Percentiles rank a stretch among this genome's conserved stretches.
Evolutionary conservation across 495 filamentous ascomycete species (phyloP).

Genomic region (Podospora comata): DNA sequence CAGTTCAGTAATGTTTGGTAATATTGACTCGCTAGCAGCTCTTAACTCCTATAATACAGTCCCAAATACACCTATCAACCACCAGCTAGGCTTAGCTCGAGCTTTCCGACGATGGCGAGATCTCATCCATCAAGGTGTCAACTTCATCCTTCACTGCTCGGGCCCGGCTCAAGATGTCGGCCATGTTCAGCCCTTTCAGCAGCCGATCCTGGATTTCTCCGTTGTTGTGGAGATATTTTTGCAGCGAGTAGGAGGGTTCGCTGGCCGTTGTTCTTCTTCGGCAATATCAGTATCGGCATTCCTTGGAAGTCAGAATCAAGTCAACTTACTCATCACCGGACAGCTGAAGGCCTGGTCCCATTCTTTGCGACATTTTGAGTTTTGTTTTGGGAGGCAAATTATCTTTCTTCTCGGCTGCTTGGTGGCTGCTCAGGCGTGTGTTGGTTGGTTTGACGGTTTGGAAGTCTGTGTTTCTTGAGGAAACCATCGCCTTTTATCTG

Average conservation of each 20-base stretch:
- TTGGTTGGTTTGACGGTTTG: not conserved
- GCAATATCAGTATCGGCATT: not conserved
- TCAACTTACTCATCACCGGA: conserved; percentile 25
- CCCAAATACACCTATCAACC: too few relatives aligned
- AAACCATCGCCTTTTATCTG: not conserved
- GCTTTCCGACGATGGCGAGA: not conserved
- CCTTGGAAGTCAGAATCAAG: not conserved
- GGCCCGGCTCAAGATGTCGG: conserved; percentile 8
- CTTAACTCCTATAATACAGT: not conserved
- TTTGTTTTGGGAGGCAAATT: not conserved
- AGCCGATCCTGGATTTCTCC: conserved; percentile 22
- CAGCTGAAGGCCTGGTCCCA: conserved; percentile 5
- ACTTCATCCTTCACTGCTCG: conserved; percentile 12
- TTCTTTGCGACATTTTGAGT: conserved; percentile 10
- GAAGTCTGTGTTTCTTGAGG: not conserved
- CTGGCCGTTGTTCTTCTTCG: conserved; percentile 2
- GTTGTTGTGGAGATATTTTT: conserved; percentile 21
- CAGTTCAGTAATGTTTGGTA: not conserved
- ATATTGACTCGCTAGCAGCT: not conserved
- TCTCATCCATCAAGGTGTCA: conserved; percentile 14
- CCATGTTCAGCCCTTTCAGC: conserved; percentile 12
- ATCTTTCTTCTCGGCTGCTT: not conserved
- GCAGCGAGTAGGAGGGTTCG: conserved; percentile 16
- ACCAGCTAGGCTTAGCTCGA: not conserved
- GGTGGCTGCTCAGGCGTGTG: not conserved